Conservation (phyloP, 2,329 filamentous ascomycete genomes). For the Berkeleyomyces basicola region DNA sequence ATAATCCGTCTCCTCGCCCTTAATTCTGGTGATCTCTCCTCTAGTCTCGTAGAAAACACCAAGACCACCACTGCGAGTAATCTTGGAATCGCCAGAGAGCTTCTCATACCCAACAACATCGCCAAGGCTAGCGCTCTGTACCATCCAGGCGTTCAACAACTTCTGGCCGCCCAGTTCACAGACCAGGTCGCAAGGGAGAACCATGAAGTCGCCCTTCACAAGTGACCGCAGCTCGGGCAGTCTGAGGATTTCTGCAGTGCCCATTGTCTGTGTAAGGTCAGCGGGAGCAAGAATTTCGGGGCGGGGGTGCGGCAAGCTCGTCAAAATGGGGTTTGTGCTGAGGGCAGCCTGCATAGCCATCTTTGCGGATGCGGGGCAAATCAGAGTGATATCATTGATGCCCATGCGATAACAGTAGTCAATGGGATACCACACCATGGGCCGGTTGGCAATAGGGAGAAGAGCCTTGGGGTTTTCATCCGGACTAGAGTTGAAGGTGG, state of each 20-base stretch:
- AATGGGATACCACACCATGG: constrained; percentile 81
- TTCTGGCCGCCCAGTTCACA: constrained; percentile 75
- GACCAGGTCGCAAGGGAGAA: constrained; percentile 84
- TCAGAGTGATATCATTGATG: constrained; percentile 50
- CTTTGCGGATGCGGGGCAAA: constrained; percentile 48
- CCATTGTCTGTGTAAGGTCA: constrained; percentile 64
- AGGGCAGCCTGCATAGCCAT: constrained; percentile 52
- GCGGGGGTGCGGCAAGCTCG: constrained; percentile 52
- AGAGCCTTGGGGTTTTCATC: constrained; percentile 71
- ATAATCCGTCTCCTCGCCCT: constrained; percentile 87
- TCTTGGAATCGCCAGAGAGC: constrained; percentile 24
- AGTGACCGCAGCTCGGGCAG: constrained; percentile 65
- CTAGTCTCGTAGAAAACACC: constrained; percentile 87
- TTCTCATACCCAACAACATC: constrained; percentile 36
- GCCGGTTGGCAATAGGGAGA: constrained; percentile 65
- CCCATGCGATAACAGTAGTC: constrained; percentile 74
- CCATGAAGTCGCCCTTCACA: constrained; percentile 71
- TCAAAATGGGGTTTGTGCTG: constrained; percentile 63
- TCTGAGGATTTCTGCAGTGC: constrained; percentile 76
- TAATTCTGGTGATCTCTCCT: constrained; percentile 48
- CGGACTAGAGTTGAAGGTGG: constrained; percentile 66
- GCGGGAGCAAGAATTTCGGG: constrained; percentile 62
- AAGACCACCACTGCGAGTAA: constrained; percentile 51
- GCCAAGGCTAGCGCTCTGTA: constrained; percentile 54
- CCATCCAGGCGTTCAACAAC: constrained; percentile 83